These are phyloP conservation scores for Nitzschia sp. DNA, from an alignment of 108 stramenopile genomes.

Conservation along the genomic window DNA sequence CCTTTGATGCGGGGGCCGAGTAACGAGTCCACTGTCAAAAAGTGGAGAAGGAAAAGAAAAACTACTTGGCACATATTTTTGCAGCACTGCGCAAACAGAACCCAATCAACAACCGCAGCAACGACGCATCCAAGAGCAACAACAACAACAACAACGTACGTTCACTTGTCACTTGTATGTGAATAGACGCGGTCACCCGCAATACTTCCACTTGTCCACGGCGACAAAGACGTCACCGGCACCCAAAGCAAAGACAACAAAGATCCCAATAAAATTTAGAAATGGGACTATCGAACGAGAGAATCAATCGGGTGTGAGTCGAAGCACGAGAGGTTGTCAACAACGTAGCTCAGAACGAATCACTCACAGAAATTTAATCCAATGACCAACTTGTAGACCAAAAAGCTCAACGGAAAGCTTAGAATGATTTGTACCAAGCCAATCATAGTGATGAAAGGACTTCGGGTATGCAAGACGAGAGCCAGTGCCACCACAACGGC, in stretches of 20 bases:
- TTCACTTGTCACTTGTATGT: too few species aligned
- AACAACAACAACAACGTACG: too few species aligned
- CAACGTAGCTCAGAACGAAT: conserved; percentile 49
- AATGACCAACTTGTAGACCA: conserved; percentile 47
- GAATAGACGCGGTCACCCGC: too few species aligned
- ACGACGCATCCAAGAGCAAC: too few species aligned
- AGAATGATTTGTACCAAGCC: conserved; percentile 50
- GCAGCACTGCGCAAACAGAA: too few species aligned
- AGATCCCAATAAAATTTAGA: conserved; percentile 55
- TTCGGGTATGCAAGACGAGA: conserved; percentile 47
- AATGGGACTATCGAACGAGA: conserved; percentile 49
- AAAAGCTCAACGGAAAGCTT: conserved; percentile 49
- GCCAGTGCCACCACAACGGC: conserved; percentile 37
- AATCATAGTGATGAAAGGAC: conserved; percentile 39
- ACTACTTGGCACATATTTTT: too few species aligned
- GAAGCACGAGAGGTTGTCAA: conserved; percentile 45
- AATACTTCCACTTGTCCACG: conserved; percentile 56
- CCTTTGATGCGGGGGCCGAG: too few species aligned
- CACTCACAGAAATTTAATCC: conserved; percentile 43
- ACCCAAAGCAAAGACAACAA: conserved; percentile 54
- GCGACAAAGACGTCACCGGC: conserved; percentile 53
- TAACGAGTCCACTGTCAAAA: too few species aligned
- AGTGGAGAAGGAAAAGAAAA: too few species aligned
- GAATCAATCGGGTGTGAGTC: too few species aligned
- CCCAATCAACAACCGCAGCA: too few species aligned